Evolutionary conservation across 2,329 filamentous ascomycete species (phyloP), one percentile per base, ranked within the genome.

Genomic region (Stachybotrys echinatus): DNA sequence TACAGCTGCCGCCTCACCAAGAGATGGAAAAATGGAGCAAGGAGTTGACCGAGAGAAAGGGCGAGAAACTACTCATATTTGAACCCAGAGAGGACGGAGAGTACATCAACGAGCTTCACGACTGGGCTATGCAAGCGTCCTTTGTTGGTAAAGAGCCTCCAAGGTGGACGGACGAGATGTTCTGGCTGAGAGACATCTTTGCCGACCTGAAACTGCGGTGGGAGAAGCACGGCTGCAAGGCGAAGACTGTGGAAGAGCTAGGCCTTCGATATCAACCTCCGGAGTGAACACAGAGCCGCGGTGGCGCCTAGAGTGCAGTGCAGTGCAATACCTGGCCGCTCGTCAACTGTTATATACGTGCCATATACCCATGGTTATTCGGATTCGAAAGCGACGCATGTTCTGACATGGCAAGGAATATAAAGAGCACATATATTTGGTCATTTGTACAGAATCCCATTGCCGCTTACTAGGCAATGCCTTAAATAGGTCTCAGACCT

Each of bases 1-100:
- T 96, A 1, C 54, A 68, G 0, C 71, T 96, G 8, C 91, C 91
- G 1, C 61, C 79, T 0, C 65, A 64, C 1, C 62, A 71, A 0
- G 81, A 83, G 47, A 95, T 96, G 86, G 66, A 75, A 49, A 60
- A 61, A 2, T 95, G 89, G 89, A 88, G 89, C 62, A 68, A 71
- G 3, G 62, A 72, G 0, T 77, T 85, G 43, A 84, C 87, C 69
- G 62, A 74, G 49, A 62, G 71, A 63, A 3, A 57, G n/a, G 65
- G 65, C 6, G 62, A 65, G 5, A 48, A 54, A 14, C 45, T 68
- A 12, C 67, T 69, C 49, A 51, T 61, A 12, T 62, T 69, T 48
- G 54, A 56, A 3, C 56, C 59, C 2, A 47, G 58, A 7, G 63
- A 74, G 23, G 88, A 92, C 62, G 85, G 77, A 0, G 67, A 77